These are phyloP conservation scores for Suhomyces yuchorum DNA, from an alignment of 1,139 yeast species.

Conservation along the genomic window DNA sequence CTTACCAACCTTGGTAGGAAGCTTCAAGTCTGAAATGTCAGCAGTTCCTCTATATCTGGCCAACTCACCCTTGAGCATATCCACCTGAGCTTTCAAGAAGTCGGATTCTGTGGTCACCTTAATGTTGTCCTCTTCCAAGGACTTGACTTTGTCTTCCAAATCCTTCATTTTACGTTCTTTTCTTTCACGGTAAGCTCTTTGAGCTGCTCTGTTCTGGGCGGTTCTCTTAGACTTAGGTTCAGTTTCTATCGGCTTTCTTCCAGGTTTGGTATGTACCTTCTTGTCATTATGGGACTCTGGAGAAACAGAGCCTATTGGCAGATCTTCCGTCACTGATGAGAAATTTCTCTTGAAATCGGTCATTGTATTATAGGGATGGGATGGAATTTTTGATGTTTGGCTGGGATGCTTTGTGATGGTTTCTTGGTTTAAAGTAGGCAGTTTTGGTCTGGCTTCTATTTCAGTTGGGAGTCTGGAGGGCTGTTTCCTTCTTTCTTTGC, in stretches of 20 bases:
- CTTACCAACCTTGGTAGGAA: constrained; percentile 39
- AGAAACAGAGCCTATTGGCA: constrained; percentile 18
- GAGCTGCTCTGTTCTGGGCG: constrained; percentile 97
- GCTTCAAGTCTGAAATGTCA: constrained; percentile 39
- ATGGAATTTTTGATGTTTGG: not conserved
- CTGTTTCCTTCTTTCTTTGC: not conserved
- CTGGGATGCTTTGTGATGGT: not conserved
- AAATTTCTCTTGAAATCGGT: constrained; percentile 41
- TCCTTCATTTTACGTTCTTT: constrained; percentile 87
- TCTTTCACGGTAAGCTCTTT: constrained; percentile 92
- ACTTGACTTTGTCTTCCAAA: constrained; percentile 73
- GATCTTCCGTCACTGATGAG: constrained; percentile 26
- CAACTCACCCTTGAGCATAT: constrained; percentile 71
- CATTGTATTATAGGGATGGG: constrained; percentile 20
- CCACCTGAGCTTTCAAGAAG: constrained; percentile 74
- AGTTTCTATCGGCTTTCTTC: constrained; percentile 72
- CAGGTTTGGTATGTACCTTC: constrained; percentile 45
- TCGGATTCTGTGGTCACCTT: constrained; percentile 69
- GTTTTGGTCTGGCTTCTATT: not conserved
- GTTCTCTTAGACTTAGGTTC: constrained; percentile 88
- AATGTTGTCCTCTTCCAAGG: constrained; percentile 69
- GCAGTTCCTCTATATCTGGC: constrained; percentile 57
- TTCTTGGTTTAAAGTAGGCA: not conserved
- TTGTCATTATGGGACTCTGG: constrained; percentile 36
- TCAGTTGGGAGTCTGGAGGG: not conserved